Conservation (phyloP, 2,329 filamentous ascomycete species). For the Didymella lethalis region DNA sequence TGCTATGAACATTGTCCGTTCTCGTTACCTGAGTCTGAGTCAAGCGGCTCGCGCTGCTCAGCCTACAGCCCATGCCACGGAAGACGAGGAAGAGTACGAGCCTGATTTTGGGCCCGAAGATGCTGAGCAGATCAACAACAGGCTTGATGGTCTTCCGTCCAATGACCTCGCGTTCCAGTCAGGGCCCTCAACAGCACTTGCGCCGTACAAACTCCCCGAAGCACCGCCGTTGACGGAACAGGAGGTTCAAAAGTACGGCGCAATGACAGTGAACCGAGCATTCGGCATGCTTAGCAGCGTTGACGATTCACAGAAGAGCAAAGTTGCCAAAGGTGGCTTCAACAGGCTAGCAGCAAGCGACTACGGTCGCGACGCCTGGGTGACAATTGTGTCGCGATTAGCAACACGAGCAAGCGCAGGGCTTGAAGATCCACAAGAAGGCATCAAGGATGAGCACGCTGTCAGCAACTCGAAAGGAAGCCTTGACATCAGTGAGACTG, state of each 20-base stretch:
- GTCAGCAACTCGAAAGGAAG: conserved; percentile 35
- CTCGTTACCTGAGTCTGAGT: conserved; percentile 52
- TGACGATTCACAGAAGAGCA: conserved; percentile 66
- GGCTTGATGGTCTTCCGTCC: conserved; percentile 73
- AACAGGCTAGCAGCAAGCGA: conserved; percentile 83
- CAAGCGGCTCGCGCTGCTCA: conserved; percentile 39
- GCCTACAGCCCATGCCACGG: conserved; percentile 48
- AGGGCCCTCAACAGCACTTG: conserved; percentile 56
- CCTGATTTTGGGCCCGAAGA: conserved; percentile 84
- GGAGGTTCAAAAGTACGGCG: conserved; percentile 75
- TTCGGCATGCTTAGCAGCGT: conserved; percentile 78
- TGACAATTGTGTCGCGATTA: conserved; percentile 83
- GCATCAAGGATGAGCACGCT: conserved; percentile 65
- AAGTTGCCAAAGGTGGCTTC: conserved; percentile 71
- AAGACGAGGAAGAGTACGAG: conserved; percentile 89
- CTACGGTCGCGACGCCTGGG: conserved; percentile 88
- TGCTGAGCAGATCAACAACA: conserved; percentile 78
- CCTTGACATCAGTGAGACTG: conserved; percentile 68
- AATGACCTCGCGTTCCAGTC: conserved; percentile 59
- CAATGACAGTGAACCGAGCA: conserved; percentile 76
- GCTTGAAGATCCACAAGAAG: conserved; percentile 72
- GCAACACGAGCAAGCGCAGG: conserved; percentile 80
- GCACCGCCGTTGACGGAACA: conserved; percentile 76
- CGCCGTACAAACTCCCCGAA: conserved; percentile 79
- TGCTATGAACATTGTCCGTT: conserved; percentile 68